These are phyloP conservation scores for Phytophthora ramorum DNA, from an alignment of 352 stramenopile species.

Conservation along the genomic window DNA sequence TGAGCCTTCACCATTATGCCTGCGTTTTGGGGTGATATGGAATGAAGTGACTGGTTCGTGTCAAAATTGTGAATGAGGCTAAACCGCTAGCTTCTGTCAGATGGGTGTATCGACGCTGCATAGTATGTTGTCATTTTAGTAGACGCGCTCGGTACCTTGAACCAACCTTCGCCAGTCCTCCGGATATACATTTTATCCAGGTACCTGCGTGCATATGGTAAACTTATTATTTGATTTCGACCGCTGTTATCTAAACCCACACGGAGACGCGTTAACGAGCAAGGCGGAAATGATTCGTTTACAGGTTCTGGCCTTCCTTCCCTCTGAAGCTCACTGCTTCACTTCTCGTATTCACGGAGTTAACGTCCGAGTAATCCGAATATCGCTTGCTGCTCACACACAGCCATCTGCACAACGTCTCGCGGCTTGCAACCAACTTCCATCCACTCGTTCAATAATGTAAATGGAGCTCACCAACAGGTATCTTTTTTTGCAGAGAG, in stretches of 20 bases:
- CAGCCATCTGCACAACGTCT: no score
- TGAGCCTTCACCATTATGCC: conserved; percentile 24
- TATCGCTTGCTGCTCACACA: no score
- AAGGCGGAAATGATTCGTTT: no score
- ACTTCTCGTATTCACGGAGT: no score
- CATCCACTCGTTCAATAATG: no score
- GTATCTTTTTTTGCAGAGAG: neutral
- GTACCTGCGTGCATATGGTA: neutral
- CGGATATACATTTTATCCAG: neutral
- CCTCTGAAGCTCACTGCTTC: no score
- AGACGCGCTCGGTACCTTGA: neutral
- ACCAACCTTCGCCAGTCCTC: neutral
- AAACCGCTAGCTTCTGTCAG: neutral
- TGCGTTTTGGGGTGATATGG: neutral
- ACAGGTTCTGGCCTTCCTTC: no score
- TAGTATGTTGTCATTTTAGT: neutral
- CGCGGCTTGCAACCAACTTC: no score
- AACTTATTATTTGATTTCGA: neutral
- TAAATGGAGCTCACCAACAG: no score
- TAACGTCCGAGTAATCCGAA: no score
- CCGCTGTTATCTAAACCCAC: neutral
- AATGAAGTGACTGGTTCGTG: neutral
- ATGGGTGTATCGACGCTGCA: neutral
- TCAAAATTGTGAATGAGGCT: neutral
- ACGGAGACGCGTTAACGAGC: neutral